Evolutionary conservation across 345 rosid species (phyloP).

Genomic region (Ricinus communis): DNA sequence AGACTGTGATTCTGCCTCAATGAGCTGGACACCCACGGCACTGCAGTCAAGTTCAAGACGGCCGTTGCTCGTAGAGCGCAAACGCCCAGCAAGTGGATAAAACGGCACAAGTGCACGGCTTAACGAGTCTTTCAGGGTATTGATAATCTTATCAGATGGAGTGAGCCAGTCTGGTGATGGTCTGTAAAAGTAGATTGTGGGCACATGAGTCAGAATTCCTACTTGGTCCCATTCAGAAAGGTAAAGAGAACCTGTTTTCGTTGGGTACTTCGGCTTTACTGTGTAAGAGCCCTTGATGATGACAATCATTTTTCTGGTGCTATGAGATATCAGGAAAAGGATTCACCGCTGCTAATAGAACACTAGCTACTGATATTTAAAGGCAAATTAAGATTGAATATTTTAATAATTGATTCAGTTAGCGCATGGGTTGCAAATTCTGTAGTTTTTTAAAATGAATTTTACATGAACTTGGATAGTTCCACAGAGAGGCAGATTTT

Average conservation of each 20-base stretch:
- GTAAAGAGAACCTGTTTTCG: conserved; percentile 38
- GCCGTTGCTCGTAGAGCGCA: conserved; percentile 43
- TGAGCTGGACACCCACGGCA: conserved; percentile 36
- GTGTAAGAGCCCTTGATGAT: conserved; percentile 19
- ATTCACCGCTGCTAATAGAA: not conserved
- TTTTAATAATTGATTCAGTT: not conserved
- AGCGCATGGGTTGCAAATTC: not conserved
- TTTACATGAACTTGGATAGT: not conserved
- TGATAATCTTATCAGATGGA: conserved; percentile 23
- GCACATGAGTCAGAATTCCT: conserved; percentile 54
- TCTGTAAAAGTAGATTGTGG: conserved; percentile 58
- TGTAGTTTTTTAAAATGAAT: not conserved
- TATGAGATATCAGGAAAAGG: not conserved
- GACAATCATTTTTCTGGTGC: conserved; percentile 13
- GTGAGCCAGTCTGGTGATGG: conserved; percentile 30
- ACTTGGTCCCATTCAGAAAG: conserved; percentile 59
- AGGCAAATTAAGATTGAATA: not conserved
- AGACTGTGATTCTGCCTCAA: conserved; percentile 44
- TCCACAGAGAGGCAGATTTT: too few species aligned
- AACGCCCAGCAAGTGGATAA: conserved; percentile 64
- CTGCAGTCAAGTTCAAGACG: conserved; percentile 55
- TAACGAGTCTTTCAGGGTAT: conserved; percentile 40
- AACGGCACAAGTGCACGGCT: conserved; percentile 42
- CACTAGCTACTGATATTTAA: not conserved
- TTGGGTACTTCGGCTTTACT: conserved; percentile 45